Evolutionary conservation across 371 early-diverging fungal genomes (phyloP).

Genomic region (Polyrhizophydium stewartii): DNA sequence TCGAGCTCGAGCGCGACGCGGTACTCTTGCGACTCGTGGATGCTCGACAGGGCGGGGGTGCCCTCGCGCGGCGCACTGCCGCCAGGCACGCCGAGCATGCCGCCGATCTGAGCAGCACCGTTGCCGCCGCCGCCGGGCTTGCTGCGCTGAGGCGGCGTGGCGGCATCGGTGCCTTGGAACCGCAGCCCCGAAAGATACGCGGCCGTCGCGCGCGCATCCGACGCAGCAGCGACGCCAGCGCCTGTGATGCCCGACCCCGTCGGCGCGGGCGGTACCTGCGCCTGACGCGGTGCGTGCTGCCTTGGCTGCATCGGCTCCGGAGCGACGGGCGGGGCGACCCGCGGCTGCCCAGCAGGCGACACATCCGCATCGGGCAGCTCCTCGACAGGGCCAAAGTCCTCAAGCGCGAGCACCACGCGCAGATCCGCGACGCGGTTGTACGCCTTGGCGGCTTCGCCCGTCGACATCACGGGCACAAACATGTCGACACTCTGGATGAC

Average conservation of each 20-base stretch:
- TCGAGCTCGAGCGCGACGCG: slow-evolving; percentile 39
- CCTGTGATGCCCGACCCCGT: too few species aligned
- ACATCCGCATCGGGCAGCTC: slow-evolving; percentile 9
- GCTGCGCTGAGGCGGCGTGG: neutral
- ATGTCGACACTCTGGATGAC: slow-evolving; percentile 15
- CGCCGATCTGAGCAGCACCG: too few species aligned
- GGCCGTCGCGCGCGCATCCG: slow-evolving; percentile 4
- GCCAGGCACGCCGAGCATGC: neutral
- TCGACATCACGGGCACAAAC: slow-evolving; percentile 3
- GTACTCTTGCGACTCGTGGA: slow-evolving; percentile 15
- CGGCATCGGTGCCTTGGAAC: neutral
- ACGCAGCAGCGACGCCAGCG: too few species aligned
- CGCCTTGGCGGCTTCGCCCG: slow-evolving; percentile 4
- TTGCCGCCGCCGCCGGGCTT: too few species aligned
- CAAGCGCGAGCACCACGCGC: slow-evolving; percentile 30
- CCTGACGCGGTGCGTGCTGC: too few species aligned
- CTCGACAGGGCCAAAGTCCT: slow-evolving; percentile 40
- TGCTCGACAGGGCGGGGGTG: neutral
- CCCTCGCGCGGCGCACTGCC: neutral
- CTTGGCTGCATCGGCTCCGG: too few species aligned
- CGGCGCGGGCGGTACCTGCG: neutral
- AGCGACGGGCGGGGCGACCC: too few species aligned
- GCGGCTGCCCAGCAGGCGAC: too few species aligned
- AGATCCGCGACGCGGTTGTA: slow-evolving; percentile 22
- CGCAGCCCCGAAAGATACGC: neutral